Conservation (phyloP, 495 filamentous ascomycete species). For the Venustampulla echinocandica region DNA sequence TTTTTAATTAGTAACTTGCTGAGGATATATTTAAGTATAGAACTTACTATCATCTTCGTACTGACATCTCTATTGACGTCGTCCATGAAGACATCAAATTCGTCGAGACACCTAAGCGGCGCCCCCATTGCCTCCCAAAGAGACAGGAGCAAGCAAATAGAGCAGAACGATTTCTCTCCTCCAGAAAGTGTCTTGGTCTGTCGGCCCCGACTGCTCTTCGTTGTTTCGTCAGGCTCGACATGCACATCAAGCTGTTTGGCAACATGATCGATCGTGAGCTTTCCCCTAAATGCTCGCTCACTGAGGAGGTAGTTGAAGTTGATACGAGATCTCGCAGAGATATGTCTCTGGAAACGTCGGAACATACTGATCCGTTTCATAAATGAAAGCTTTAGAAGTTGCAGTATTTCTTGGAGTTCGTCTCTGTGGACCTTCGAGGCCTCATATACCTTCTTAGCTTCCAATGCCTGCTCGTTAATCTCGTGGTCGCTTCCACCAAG, state of each 20-base stretch:
- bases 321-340: constrained; percentile 71
- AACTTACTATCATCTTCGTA: constrained; percentile 84
- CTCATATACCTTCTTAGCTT: constrained; percentile 28
- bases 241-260: constrained; percentile 65
- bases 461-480: constrained; percentile 19
- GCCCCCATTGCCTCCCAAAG: constrained; percentile 99
- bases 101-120: constrained; percentile 88
- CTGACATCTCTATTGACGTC: constrained; percentile 88
- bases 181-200: constrained; percentile 88
- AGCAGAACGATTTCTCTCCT: constrained; percentile 95
- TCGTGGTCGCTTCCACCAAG: constrained; percentile 54
- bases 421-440: constrained; percentile 37
- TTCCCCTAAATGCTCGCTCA: constrained; percentile 81
- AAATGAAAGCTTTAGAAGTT: constrained; percentile 55
- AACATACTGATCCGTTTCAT: constrained; percentile 65
- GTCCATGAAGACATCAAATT: constrained; percentile 99
- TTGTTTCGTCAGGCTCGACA: constrained; percentile 74
- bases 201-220: constrained; percentile 53
- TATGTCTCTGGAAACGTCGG: constrained; percentile 69
- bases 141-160: constrained; percentile 82
- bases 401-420: constrained; percentile 43
- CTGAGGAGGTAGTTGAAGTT: constrained; percentile 83
- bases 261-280: constrained; percentile 67
- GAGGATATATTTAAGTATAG: neutral
- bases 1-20: constrained; percentile 10